Conservation (phyloP, 805 yeast genomes). For the Metschnikowia kunwiensis region DNA sequence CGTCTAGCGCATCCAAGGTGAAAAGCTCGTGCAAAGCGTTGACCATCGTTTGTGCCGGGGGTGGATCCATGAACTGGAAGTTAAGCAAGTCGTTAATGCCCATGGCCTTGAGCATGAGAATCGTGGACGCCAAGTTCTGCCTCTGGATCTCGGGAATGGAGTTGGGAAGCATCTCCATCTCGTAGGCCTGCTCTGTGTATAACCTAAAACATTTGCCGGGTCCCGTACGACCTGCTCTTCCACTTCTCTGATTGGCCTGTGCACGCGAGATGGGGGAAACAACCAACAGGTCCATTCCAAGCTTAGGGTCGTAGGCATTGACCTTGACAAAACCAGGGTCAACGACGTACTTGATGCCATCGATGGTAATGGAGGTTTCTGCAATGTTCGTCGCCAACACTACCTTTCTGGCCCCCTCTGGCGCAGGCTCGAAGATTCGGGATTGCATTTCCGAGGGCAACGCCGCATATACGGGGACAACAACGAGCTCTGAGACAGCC, state of each 20-base stretch:
- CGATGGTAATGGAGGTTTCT: slow-evolving; percentile 94
- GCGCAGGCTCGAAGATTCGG: slow-evolving; percentile 85
- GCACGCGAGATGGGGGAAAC: slow-evolving; percentile 91
- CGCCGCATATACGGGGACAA: slow-evolving; percentile 87
- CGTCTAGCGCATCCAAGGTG: slow-evolving; percentile 78
- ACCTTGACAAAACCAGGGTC: slow-evolving; percentile 95
- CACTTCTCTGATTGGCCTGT: slow-evolving; percentile 92
- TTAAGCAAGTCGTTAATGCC: slow-evolving; percentile 77
- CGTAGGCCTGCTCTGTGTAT: slow-evolving; percentile 81
- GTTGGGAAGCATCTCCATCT: slow-evolving; percentile 72
- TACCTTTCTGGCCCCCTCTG: slow-evolving; percentile 77
- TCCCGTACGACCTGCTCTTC: slow-evolving; percentile 96
- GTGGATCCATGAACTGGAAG: slow-evolving; percentile 92
- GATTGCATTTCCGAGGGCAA: slow-evolving; percentile 89
- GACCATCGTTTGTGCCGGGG: slow-evolving; percentile 68
- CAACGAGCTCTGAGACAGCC: slow-evolving; percentile 60
- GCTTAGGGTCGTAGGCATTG: slow-evolving; percentile 79
- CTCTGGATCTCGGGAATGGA: slow-evolving; percentile 91
- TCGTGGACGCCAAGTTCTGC: slow-evolving; percentile 79
- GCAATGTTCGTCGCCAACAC: slow-evolving; percentile 96
- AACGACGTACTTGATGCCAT: slow-evolving; percentile 85
- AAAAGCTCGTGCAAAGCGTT: slow-evolving; percentile 82
- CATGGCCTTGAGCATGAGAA: slow-evolving; percentile 84
- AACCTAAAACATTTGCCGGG: slow-evolving; percentile 92
- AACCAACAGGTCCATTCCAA: slow-evolving; percentile 86